Conservation (phyloP, 352 stramenopile genomes). For the Globisporangium alternatum region DNA sequence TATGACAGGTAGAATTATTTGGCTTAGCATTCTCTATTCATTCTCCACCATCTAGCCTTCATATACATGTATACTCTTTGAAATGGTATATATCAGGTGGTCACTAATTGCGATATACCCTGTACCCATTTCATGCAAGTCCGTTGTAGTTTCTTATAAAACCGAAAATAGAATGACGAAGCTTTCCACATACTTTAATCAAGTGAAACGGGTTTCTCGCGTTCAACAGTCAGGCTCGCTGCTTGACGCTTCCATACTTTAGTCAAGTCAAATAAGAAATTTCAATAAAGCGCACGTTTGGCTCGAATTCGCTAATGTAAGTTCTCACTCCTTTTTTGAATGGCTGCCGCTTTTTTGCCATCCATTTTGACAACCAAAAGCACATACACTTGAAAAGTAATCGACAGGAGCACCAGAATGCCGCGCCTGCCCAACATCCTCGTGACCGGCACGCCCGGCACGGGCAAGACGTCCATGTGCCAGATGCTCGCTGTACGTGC, state of each 20-base stretch:
- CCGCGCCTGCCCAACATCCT: constrained; percentile 93
- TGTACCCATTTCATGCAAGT: neutral
- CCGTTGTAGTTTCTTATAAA: neutral
- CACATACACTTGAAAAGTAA: neutral
- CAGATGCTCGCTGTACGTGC: constrained; percentile 82
- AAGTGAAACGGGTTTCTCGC: neutral
- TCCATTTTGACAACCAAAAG: neutral
- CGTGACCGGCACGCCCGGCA: constrained; percentile 96
- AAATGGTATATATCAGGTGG: too few species aligned
- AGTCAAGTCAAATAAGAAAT: neutral
- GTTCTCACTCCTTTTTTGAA: neutral
- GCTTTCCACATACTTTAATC: neutral
- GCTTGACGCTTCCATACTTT: neutral
- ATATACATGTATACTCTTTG: too few species aligned
- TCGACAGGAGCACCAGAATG: constrained; percentile 22
- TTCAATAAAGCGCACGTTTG: neutral
- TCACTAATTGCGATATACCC: too few species aligned
- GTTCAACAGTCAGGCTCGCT: neutral
- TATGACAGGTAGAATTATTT: too few species aligned
- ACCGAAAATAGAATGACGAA: neutral
- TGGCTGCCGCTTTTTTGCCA: constrained; percentile 9
- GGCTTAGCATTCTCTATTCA: too few species aligned
- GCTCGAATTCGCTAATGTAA: neutral
- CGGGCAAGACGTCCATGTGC: constrained; percentile 93
- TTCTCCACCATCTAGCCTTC: too few species aligned